Base-by-base conservation (phyloP, 306 rosid genomes). In the Vicia villosa region DNA sequence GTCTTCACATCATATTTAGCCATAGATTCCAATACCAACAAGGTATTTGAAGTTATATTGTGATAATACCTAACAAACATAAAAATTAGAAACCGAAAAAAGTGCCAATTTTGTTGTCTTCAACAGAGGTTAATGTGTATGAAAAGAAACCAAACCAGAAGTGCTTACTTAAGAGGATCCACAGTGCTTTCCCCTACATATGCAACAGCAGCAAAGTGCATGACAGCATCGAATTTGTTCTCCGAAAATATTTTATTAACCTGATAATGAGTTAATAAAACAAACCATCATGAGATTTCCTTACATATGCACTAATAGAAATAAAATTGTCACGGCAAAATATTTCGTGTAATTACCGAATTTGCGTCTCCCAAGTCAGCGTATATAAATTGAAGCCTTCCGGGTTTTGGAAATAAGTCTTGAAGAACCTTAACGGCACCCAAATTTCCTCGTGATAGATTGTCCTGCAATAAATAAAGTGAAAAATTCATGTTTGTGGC, bases 151-250 rank as follows among this genome's bases (percentile, higher is more conserved):
- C 14, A 74, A 66, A 47, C 45, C 14, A 37, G 47, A 70, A 47
- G 26, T 49, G 81, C 98, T 85, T 83, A 92, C 98, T 93, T 90
- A 17, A 93, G 90, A 34, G 98, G 98, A 81, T 90, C 70, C 16
- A 82, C 58, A 5, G 98, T 90, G 91, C 98, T 93, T 90, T 93
- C 98, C 73, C 98, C 98, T 14, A 93, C 98, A 63, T 93, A 93
- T 75, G 98, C 98, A 69, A 93, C 98, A 28, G 98, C 98, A 63
- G 98, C 98, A 76, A 93, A 93, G 84, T 93, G 98, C 84, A 93
- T 90, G 72, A 93, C 98, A 8, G 98, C 98, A 77, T 93, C 96
- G 74, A 93, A 93, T 43, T 88, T 88, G 78, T 93, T 93, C 86
- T 90, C 97, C 15, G 74, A 72, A 77, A 93, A 93, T 66, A 93